Evolutionary conservation across 2,329 filamentous ascomycete genomes (phyloP).

Genomic region (Epichloe sibirici): DNA sequence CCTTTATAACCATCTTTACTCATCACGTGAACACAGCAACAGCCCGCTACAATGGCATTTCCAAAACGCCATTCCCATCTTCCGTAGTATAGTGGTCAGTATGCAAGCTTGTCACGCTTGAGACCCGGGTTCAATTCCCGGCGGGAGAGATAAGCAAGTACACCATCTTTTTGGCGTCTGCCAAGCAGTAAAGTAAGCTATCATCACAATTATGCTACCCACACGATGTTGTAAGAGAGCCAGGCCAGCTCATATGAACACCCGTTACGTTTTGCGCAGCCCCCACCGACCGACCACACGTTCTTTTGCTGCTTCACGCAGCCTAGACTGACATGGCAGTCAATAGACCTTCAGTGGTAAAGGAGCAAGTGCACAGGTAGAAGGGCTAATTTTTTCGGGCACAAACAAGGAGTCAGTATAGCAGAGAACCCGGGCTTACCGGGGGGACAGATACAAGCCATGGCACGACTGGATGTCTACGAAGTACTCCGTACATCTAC

Average conservation of each 20-base stretch:
- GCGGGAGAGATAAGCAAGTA: neutral
- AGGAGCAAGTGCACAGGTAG: no score
- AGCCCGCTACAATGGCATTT: neutral
- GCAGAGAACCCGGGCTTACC: neutral
- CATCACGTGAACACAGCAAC: neutral
- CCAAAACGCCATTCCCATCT: neutral
- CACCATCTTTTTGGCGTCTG: no score
- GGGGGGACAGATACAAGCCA: neutral
- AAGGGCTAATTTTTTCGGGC: no score
- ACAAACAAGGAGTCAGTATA: no score
- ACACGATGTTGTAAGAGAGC: no score
- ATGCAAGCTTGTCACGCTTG: slow-evolving; percentile 4
- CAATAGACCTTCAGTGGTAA: no score
- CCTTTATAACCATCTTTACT: neutral
- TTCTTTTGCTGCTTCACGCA: neutral
- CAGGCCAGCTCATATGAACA: no score
- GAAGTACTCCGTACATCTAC: neutral
- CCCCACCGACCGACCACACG: neutral
- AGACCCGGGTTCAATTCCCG: slow-evolving; percentile 5
- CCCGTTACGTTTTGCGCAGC: neutral
- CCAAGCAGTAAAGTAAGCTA: no score
- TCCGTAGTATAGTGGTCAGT: slow-evolving; percentile 5
- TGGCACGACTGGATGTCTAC: neutral
- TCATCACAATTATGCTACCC: no score
- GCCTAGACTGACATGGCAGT: no score